Evolutionary conservation across 1,139 yeast species (phyloP).

Genomic region (Candida tropicalis): DNA sequence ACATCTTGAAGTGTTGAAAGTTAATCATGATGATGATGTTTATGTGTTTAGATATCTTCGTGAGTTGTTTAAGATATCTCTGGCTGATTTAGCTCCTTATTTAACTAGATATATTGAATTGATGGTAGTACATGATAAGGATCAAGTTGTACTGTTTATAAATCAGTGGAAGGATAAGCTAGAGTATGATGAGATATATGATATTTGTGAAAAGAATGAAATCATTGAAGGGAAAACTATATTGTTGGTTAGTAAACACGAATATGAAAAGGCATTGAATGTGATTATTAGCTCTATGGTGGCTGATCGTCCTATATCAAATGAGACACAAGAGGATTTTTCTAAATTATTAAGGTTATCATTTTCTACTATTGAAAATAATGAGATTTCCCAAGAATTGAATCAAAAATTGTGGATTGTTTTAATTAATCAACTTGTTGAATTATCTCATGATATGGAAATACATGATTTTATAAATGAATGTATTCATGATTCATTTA

Average conservation of each 20-base stretch:
- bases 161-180: constrained; percentile 17
- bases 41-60: constrained; percentile 36
- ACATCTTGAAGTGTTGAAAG: constrained; percentile 35
- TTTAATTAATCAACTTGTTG: constrained; percentile 31
- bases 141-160: constrained; percentile 21
- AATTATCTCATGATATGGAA: constrained; percentile 17
- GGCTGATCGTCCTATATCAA: constrained; percentile 11
- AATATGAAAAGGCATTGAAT: constrained; percentile 29
- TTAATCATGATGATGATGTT: not conserved
- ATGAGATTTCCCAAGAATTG: constrained; percentile 19
- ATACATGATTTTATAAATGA: constrained; percentile 38
- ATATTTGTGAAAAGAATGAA: constrained; percentile 25
- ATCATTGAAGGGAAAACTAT: constrained; percentile 27
- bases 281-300: constrained; percentile 27
- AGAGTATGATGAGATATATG: constrained; percentile 21
- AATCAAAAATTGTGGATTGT: constrained; percentile 45
- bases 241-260: constrained; percentile 23
- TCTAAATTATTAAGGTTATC: constrained; percentile 37
- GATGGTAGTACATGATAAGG: constrained; percentile 26
- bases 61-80: constrained; percentile 19
- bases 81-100: constrained; percentile 17
- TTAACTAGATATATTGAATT: constrained; percentile 34
- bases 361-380: constrained; percentile 34
- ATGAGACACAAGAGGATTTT: constrained; percentile 19
- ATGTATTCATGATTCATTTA: constrained; percentile 54